phyloP scores from a whole-genome alignment of 257 asterid genomes.

The Agastache rugosa region DNA sequence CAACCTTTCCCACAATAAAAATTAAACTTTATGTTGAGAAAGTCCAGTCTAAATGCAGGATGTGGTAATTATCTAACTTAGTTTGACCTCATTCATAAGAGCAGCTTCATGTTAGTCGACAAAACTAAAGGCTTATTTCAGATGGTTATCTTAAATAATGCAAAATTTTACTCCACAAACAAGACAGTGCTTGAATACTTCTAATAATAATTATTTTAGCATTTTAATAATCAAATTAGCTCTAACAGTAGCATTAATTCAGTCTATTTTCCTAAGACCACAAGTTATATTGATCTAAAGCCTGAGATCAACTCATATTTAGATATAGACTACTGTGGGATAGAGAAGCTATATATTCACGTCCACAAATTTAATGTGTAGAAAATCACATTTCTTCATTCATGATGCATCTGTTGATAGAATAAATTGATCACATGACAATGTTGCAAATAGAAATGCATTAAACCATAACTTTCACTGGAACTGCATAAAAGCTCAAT shows the following conservation, averaged over 20 bases:
- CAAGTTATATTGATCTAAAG: neutral
- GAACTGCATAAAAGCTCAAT: neutral
- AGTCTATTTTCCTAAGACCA: neutral
- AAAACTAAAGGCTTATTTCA: neutral
- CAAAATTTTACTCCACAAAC: neutral
- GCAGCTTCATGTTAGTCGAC: neutral
- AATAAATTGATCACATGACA: neutral
- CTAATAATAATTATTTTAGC: neutral
- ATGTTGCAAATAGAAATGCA: neutral
- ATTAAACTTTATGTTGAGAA: neutral
- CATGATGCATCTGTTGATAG: neutral
- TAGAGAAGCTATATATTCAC: neutral
- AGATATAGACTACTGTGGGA: constrained; percentile 4
- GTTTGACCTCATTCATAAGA: neutral
- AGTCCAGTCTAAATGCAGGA: neutral
- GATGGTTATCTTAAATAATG: neutral
- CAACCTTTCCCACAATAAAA: neutral
- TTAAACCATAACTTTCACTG: neutral
- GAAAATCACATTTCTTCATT: neutral
- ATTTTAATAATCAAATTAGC: neutral
- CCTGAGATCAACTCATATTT: neutral
- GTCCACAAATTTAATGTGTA: neutral
- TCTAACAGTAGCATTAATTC: neutral
- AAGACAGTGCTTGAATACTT: neutral
- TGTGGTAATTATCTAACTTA: neutral